Evolutionary conservation across 1,284 basidiomycete species (phyloP).

Genomic region (Puccinia coronata): DNA sequence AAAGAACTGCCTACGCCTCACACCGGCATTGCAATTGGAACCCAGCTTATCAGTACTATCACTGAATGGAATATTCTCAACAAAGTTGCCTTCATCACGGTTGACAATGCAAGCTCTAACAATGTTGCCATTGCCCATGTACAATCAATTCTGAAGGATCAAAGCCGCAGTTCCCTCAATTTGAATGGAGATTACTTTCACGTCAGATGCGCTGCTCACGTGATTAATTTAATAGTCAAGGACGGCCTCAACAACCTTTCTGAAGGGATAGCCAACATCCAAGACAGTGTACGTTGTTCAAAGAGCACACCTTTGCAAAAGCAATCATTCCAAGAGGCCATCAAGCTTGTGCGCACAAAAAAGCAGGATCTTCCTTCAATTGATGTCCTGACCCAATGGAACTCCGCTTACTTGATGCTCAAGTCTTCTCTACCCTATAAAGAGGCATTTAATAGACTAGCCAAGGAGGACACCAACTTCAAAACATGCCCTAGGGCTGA

Average conservation of each 20-base stretch:
- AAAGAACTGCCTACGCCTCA: slow-evolving; percentile 3
- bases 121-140: not conserved
- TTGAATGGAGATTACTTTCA: not conserved
- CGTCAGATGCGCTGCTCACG: not conserved
- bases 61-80: not conserved
- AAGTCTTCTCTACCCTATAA: not conserved
- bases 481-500: not conserved
- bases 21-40: too few species aligned
- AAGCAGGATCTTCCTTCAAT: not conserved
- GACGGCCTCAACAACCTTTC: too few species aligned
- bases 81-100: too few species aligned
- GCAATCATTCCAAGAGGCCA: too few species aligned
- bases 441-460: not conserved
- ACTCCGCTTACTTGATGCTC: too few species aligned
- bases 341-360: not conserved
- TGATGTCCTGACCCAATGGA: not conserved
- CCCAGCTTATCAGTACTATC: not conserved
- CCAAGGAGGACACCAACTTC: not conserved
- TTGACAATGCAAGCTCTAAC: not conserved
- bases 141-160: not conserved
- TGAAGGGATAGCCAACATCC: not conserved
- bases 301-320: slow-evolving; percentile 1
- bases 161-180: not conserved
- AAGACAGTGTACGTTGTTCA: not conserved
- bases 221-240: too few species aligned